phyloP scores from a whole-genome alignment of 192 early-diverging fungal species.

The Phycomyces blakesleeanus region DNA sequence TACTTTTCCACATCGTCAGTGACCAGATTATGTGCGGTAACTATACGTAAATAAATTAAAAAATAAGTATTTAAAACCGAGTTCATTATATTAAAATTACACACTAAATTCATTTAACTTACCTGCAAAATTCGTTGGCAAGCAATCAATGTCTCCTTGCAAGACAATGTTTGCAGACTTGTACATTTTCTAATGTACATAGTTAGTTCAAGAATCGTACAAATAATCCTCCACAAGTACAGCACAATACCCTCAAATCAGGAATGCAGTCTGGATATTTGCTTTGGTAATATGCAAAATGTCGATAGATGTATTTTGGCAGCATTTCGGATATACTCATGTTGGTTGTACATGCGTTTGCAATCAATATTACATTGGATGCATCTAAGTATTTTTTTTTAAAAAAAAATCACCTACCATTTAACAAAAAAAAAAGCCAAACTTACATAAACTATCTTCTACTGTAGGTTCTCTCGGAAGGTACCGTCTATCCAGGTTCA shows the following conservation, averaged over 20 bases:
- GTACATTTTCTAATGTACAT: conserved; percentile 11
- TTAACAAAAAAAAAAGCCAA: too few species aligned
- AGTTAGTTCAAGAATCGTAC: too few species aligned
- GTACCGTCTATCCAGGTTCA: conserved; percentile 64
- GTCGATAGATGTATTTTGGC: conserved; percentile 71
- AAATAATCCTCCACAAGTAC: too few species aligned
- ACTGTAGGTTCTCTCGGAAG: conserved; percentile 68
- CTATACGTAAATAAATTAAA: not conserved
- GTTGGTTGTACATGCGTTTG: conserved; percentile 63
- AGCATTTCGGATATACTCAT: conserved; percentile 50
- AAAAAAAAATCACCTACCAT: too few species aligned
- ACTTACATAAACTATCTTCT: conserved; percentile 60
- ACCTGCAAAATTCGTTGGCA: conserved; percentile 15
- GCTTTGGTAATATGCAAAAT: conserved; percentile 70
- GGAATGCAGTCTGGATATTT: conserved; percentile 72
- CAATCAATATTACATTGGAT: conserved; percentile 69
- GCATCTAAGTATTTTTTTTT: too few species aligned
- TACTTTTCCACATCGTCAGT: conserved; percentile 25
- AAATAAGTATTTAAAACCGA: not conserved
- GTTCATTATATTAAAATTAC: too few species aligned
- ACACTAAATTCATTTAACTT: not conserved
- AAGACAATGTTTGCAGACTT: conserved; percentile 15
- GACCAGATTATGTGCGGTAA: conserved; percentile 5
- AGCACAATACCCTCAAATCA: conserved; percentile 38
- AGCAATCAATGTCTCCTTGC: conserved; percentile 17